Base-by-base conservation (phyloP, 352 stramenopile species). In the Phytopythium ostracodes region DNA sequence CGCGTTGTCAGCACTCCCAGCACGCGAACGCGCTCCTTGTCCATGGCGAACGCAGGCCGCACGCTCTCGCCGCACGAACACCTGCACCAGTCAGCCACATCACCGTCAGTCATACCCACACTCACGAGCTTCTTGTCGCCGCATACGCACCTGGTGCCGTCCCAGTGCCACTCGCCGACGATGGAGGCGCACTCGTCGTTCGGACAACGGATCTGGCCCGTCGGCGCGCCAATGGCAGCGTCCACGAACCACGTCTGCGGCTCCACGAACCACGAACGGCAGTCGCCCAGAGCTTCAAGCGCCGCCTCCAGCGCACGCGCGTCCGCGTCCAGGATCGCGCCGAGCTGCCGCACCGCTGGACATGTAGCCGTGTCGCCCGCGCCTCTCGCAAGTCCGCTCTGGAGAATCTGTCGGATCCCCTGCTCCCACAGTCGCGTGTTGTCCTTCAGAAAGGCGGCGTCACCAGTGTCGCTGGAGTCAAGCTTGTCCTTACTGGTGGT, bases 91-190 rank as follows among this genome's bases (percentile, higher is more conserved):
- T 17, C 36, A 36, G 15, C 22, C 10, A 29, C 44, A 60, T 10
- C 46, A 25, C 33, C 20, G 24, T 49, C 24, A 50, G 46, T 40
- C 22, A 38, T 14, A 0, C 33, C 33, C 11, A n/a, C 12, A 5
- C 29, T 5, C 20, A 25, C 12, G 3, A 27, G 33, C 5, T 7
- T 0, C 2, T n/a, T 10, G 24, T 24, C 31, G 33, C 15, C 7
- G 17, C 31, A 18, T 9, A 69, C 68, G 55, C 60, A 82, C 76
- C 68, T 76, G 25, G 70, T 47, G 29, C 70, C 73, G 54, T 84
- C 74, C 78, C 78, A 88, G n/a, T 60, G 64, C 76, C 75, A 88
- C 51, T 88, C 63, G 0, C 79, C 79, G 18, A 88, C 68, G 33
- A 75, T 51, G 2, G 62, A 64, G 15, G 47, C 61, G 57, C 79